A percentile compares a stretch with the other conserved stretches of the same genome.
Evolutionary conservation across 495 filamentous ascomycete genomes (phyloP).

Genomic region (Ascodesmis nigricans): DNA sequence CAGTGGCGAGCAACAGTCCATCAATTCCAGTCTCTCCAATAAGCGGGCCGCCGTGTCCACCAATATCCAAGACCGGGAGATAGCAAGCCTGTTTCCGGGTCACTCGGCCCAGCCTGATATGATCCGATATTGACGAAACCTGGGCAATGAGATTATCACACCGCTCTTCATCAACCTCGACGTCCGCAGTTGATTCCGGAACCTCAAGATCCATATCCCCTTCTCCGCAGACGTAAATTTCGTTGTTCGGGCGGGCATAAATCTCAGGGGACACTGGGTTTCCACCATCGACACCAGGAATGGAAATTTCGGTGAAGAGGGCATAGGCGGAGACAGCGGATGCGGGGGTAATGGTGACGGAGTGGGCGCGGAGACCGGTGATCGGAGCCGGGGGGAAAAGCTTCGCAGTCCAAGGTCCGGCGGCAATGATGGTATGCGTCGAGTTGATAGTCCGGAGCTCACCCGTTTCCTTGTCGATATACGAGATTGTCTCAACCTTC

Average conservation of each 20-base stretch:
- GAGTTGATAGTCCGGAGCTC: constrained; percentile 40
- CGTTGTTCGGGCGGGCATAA: constrained; percentile 69
- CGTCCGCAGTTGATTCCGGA: constrained; percentile 52
- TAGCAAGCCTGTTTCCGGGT: constrained; percentile 82
- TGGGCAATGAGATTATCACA: constrained; percentile 82
- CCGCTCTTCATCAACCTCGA: constrained; percentile 49
- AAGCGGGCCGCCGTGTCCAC: constrained; percentile 44
- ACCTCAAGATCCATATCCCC: constrained; percentile 57
- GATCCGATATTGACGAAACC: constrained; percentile 51
- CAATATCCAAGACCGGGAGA: constrained; percentile 46
- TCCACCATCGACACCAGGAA: constrained; percentile 28
- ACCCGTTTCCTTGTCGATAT: constrained; percentile 41
- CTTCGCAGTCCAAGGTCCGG: constrained; percentile 70
- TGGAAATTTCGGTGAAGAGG: constrained; percentile 70
- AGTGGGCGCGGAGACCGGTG: constrained; percentile 64
- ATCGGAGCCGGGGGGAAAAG: constrained; percentile 60
- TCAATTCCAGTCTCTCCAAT: constrained; percentile 53
- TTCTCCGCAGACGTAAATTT: constrained; percentile 84
- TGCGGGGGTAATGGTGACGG: constrained; percentile 56
- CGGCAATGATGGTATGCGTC: constrained; percentile 62
- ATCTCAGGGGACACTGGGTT: constrained; percentile 52
- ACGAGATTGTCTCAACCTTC: constrained; percentile 47
- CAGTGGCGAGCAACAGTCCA: constrained; percentile 64
- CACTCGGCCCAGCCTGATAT: constrained; percentile 54
- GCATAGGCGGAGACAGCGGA: constrained; percentile 66